Evolutionary conservation across 2,329 filamentous ascomycete species (phyloP).

Genomic region (Macrophomina tecta): DNA sequence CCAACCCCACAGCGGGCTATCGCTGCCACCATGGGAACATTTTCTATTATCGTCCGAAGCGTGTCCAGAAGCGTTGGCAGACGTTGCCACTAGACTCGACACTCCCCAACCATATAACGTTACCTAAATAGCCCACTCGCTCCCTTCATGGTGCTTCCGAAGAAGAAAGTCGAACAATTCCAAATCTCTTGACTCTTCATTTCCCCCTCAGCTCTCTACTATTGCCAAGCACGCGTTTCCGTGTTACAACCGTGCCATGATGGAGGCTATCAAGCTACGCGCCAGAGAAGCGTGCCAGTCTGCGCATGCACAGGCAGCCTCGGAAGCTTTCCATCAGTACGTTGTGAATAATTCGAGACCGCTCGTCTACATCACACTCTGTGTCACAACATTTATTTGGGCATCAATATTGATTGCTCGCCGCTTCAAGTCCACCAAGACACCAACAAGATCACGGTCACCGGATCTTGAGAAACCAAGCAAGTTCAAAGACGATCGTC

Average conservation of each 20-base stretch:
- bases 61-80: background rate
- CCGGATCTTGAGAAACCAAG: slow-evolving; percentile 56
- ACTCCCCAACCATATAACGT: slow-evolving; percentile 8
- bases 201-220: slow-evolving; percentile 28
- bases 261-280: slow-evolving; percentile 34
- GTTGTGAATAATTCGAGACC: slow-evolving; percentile 32
- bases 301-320: slow-evolving; percentile 14
- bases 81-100: background rate
- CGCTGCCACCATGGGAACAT: slow-evolving; percentile 24
- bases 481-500: slow-evolving; percentile 41
- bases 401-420: slow-evolving; percentile 35
- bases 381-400: slow-evolving; percentile 42
- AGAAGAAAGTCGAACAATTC: background rate
- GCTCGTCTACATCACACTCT: slow-evolving; percentile 40
- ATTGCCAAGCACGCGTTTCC: slow-evolving; percentile 16
- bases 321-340: slow-evolving; percentile 17
- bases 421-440: slow-evolving; percentile 36
- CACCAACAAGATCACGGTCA: slow-evolving; percentile 33
- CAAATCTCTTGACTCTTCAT: background rate
- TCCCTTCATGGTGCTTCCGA: background rate
- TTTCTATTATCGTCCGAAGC: slow-evolving; percentile 26
- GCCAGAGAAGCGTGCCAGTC: slow-evolving; percentile 26
- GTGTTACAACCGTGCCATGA: slow-evolving; percentile 30
- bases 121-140: slow-evolving; percentile 15
- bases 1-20: slow-evolving; percentile 28